phyloP scores from a whole-genome alignment of 495 filamentous ascomycete species.

The Aspergillus mulundensis region DNA sequence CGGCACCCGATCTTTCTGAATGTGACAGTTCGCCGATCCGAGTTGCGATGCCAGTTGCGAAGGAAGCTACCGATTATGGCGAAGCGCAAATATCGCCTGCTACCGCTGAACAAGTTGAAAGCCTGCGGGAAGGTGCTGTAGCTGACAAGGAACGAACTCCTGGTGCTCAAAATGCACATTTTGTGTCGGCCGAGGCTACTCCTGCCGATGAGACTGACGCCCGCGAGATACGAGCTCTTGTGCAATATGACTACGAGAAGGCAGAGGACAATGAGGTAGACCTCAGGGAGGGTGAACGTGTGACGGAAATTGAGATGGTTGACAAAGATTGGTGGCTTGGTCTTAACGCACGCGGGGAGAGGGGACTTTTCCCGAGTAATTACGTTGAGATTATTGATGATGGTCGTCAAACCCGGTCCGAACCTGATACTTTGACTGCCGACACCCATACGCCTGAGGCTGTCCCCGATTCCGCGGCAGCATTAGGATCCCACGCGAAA shows the following conservation, averaged over 20 bases:
- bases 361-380: slow-evolving; percentile 90
- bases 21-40: slow-evolving; percentile 70
- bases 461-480: not conserved
- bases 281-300: slow-evolving; percentile 80
- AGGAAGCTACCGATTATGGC: slow-evolving; percentile 48
- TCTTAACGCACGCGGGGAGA: slow-evolving; percentile 72
- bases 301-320: slow-evolving; percentile 97
- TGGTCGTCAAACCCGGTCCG: slow-evolving; percentile 31
- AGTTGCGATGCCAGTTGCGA: slow-evolving; percentile 80
- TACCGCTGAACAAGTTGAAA: slow-evolving; percentile 52
- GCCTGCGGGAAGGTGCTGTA: slow-evolving; percentile 56
- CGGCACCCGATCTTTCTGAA: slow-evolving; percentile 52
- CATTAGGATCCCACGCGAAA: slow-evolving; percentile 29
- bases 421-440: slow-evolving; percentile 21
- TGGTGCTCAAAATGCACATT: slow-evolving; percentile 60
- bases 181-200: slow-evolving; percentile 56
- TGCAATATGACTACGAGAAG: slow-evolving; percentile 95
- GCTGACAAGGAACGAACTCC: slow-evolving; percentile 60
- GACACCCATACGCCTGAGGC: slow-evolving; percentile 26
- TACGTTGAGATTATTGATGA: slow-evolving; percentile 83
- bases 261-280: slow-evolving; percentile 96
- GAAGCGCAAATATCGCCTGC: slow-evolving; percentile 48
- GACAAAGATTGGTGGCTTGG: slow-evolving; percentile 98
- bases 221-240: slow-evolving; percentile 64
- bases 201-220: slow-evolving; percentile 23